Evolutionary conservation across 2,329 filamentous ascomycete species (phyloP).

Genomic region (Aspergillus nomiae): DNA sequence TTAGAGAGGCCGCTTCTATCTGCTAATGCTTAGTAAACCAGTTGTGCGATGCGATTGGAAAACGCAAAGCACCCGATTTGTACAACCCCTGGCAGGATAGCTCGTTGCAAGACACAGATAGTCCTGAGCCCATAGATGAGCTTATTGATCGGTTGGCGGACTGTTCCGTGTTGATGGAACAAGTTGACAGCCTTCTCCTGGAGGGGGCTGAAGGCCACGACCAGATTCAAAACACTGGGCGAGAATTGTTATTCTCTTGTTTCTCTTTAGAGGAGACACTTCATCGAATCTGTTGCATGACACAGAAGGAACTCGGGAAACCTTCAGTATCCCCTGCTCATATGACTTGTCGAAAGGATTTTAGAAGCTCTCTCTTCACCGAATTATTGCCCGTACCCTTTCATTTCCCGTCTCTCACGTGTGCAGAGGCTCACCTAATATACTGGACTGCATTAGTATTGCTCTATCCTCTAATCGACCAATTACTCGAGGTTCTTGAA

Average conservation of each 20-base stretch:
- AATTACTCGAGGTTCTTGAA: conserved; percentile 17
- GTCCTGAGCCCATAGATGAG: conserved; percentile 20
- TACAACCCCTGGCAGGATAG: conserved; percentile 14
- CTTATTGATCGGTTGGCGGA: conserved; percentile 20
- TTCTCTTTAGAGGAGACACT: conserved; percentile 15
- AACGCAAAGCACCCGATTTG: conserved; percentile 17
- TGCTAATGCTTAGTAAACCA: conserved; percentile 10
- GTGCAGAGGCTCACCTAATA: conserved; percentile 20
- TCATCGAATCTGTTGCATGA: conserved; percentile 13
- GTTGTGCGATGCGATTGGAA: conserved; percentile 22
- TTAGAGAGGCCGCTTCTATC: neutral
- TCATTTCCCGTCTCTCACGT: conserved; percentile 18
- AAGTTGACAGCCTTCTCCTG: conserved; percentile 17
- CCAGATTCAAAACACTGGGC: conserved; percentile 4
- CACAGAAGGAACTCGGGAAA: conserved; percentile 19
- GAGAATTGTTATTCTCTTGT: conserved; percentile 15
- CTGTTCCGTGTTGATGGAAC: conserved; percentile 20
- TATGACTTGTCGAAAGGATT: conserved; percentile 8
- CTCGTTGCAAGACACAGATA: neutral
- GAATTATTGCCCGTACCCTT: conserved; percentile 15
- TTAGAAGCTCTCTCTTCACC: conserved; percentile 15
- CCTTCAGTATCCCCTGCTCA: conserved; percentile 10
- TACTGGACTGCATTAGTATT: conserved; percentile 21
- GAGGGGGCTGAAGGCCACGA: neutral
- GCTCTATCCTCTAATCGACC: conserved; percentile 23